Percentiles rank a stretch among this genome's conserved stretches.
phyloP scores from a whole-genome alignment of 2,329 filamentous ascomycete genomes.

The Penicillium sp. region DNA sequence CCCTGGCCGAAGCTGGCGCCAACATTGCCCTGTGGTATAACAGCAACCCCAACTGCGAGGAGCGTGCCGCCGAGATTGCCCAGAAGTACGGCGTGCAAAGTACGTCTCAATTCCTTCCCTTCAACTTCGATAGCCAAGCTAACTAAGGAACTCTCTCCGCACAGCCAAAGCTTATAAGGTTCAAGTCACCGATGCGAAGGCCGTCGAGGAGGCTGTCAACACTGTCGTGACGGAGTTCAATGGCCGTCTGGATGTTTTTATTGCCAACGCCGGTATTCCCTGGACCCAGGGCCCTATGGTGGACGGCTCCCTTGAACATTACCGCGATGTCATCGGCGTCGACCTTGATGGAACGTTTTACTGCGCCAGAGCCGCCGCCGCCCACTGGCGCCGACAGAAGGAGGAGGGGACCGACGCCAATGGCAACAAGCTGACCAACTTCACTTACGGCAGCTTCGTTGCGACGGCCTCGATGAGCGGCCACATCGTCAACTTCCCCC shows the following conservation, averaged over 20 bases:
- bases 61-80: conserved; percentile 66
- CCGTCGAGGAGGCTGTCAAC: conserved; percentile 48
- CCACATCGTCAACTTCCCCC: conserved; percentile 77
- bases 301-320: conserved; percentile 66
- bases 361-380: conserved; percentile 71
- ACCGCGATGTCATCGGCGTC: conserved; percentile 69
- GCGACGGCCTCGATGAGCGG: conserved; percentile 79
- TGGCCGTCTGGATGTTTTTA: conserved; percentile 75
- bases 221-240: conserved; percentile 65
- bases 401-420: conserved; percentile 66
- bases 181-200: conserved; percentile 48
- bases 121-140: conserved; percentile 39
- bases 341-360: conserved; percentile 80
- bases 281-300: conserved; percentile 73
- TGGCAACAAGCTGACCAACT: conserved; percentile 65
- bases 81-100: conserved; percentile 68
- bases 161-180: conserved; percentile 56
- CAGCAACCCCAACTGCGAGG: conserved; percentile 66
- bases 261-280: conserved; percentile 77
- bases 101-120: conserved; percentile 17
- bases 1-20: conserved; percentile 70
- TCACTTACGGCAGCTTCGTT: conserved; percentile 71
- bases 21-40: conserved; percentile 77
- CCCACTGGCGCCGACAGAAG: conserved; percentile 72
- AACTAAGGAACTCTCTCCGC: neutral